These are phyloP conservation scores for Gracilaria vermiculophylla DNA, from an alignment of 23 red algal species.

Conservation along the genomic window DNA sequence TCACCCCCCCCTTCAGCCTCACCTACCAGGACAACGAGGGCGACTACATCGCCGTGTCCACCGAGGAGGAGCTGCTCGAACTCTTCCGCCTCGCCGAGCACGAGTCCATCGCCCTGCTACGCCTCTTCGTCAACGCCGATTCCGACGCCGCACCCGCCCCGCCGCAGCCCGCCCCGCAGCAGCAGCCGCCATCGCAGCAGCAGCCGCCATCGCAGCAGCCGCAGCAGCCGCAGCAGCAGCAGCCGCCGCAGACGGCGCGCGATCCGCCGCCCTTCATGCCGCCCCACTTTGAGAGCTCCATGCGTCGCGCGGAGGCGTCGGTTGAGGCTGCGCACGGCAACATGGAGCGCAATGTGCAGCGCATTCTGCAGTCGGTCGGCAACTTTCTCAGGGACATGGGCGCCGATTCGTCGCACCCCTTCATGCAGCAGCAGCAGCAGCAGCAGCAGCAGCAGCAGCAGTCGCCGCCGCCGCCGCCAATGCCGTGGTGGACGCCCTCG, in stretches of 20 bases:
- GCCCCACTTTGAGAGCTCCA: background rate
- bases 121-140: background rate
- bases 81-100: constrained; percentile 13
- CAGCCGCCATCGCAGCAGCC: background rate
- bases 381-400: background rate
- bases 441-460: background rate
- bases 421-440: background rate
- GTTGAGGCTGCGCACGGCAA: background rate
- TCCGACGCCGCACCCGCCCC: background rate
- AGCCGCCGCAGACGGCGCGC: background rate
- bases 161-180: background rate
- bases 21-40: constrained; percentile 39
- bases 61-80: background rate
- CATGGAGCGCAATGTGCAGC: background rate
- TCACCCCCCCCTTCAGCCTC: constrained; percentile 7
- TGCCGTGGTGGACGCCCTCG: background rate
- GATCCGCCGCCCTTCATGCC: background rate
- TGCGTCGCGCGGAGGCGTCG: background rate
- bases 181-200: background rate
- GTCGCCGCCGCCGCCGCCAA: background rate
- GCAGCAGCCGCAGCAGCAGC: background rate
- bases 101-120: background rate
- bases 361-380: background rate
- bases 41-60: constrained; percentile 23
- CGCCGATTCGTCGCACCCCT: too few relatives aligned